Evolutionary conservation across 1,139 yeast species (phyloP), one percentile per base, ranked within the genome.

Genomic region (Meyerozyma elateridarum): DNA sequence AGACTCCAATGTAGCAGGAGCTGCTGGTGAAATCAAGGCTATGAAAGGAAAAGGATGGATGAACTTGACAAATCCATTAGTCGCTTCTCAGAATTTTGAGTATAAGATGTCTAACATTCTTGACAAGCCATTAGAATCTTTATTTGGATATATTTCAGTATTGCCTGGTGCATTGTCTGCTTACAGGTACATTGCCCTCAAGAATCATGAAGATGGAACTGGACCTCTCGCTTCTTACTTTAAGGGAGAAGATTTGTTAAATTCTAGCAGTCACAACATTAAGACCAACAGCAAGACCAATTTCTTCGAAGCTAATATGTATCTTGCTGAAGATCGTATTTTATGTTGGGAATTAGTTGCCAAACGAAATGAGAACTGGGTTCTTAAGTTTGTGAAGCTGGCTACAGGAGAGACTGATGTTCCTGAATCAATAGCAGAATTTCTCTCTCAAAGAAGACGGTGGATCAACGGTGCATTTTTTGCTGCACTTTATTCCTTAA

Each of bases 361-460:
- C 5, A 89, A 91, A 51, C 73, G 69, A 45, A 75, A 79, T 39
- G 91, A 87, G 31, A 82, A 79, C 51, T 91, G 98, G 98, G 85
- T 91, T 16, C 67, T 91, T 47, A 87, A 87, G 52, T 89, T 89
- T 54, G 97, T 91, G 33, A 83, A 85, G 49, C 85, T 79, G 57
- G 96, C 97, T 2, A 82, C 85, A 17, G 98, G 97, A 45, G 97
- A 89, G 54, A 91, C 98, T 0, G 98, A 91, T 71, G 96, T 91
- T 30, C 98, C 98, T 3, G 96, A 89, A 52, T 68, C 79, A 5
- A 70, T 89, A 29, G 76, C 97, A 0, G 98, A 91, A 55, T 89
- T 91, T 52, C 78, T 91, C 37, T 79, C 95, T 11, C 98, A 91
- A 61, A 79, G 98, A 64, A 77, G 98, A 64, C 79, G 98, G 63